phyloP scores from a whole-genome alignment of 306 rosid genomes.

The Acmispon strigosus region DNA sequence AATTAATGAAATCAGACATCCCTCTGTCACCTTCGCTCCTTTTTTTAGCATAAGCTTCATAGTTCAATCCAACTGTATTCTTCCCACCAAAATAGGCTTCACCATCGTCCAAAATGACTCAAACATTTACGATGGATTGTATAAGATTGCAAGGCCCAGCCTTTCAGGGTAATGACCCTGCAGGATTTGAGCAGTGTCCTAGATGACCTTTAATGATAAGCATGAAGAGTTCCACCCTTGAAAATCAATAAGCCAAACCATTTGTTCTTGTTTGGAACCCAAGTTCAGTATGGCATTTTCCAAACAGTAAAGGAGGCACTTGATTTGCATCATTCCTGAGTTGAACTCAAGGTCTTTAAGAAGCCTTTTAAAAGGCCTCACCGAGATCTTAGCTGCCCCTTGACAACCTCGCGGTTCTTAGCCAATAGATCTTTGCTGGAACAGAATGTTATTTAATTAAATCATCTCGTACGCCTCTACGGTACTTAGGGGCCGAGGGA shows the following conservation, averaged over 20 bases:
- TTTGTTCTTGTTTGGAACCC: conserved; percentile 50
- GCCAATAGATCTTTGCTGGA: no score
- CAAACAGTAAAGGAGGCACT: conserved; percentile 67
- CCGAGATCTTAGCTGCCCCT: no score
- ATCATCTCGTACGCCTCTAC: no score
- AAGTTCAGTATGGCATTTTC: conserved; percentile 65
- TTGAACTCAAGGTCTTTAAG: no score
- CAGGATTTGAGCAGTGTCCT: conserved; percentile 57
- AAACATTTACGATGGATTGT: conserved; percentile 77
- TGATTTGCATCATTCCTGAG: conserved; percentile 38
- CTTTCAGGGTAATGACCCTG: conserved; percentile 87
- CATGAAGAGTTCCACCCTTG: conserved; percentile 56
- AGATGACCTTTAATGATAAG: conserved; percentile 53
- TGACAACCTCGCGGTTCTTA: no score
- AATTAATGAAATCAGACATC: conserved; percentile 22
- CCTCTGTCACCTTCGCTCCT: conserved; percentile 57
- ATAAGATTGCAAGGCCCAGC: conserved; percentile 63
- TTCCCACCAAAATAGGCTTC: conserved; percentile 69
- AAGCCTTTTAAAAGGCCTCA: no score
- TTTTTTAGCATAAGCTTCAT: conserved; percentile 42
- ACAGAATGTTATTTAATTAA: no score
- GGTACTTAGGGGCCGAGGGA: no score
- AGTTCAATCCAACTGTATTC: conserved; percentile 31
- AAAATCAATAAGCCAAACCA: conserved; percentile 84
- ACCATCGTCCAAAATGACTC: conserved; percentile 92